Conservation (phyloP, 768 basidiomycete species). For the Suillus americanus region DNA sequence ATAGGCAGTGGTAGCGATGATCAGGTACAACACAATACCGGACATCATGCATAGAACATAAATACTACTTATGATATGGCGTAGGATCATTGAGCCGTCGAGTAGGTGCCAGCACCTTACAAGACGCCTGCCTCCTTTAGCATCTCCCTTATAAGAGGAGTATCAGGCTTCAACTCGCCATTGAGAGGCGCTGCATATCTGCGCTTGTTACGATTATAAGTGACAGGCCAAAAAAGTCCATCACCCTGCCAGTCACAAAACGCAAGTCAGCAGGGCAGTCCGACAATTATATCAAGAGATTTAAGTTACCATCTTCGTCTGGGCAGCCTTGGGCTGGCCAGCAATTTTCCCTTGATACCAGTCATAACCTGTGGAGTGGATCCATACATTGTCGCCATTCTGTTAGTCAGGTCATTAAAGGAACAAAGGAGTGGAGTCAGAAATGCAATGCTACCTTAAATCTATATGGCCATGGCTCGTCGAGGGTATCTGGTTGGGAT, state of each 20-base stretch:
- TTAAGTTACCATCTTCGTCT: slow-evolving; percentile 49
- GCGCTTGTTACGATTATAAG: slow-evolving; percentile 42
- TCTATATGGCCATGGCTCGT: slow-evolving; percentile 52
- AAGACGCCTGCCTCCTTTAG: slow-evolving; percentile 43
- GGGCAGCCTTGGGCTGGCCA: slow-evolving; percentile 43
- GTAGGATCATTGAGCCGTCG: not conserved
- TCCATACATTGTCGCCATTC: slow-evolving; percentile 53
- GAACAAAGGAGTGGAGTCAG: not conserved
- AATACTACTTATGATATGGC: not conserved
- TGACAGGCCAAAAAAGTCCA: slow-evolving; percentile 55
- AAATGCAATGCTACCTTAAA: slow-evolving; percentile 37
- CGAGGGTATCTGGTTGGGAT: slow-evolving; percentile 39
- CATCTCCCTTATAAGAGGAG: slow-evolving; percentile 41
- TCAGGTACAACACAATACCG: not conserved
- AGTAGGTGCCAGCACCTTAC: not conserved
- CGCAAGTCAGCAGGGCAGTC: not conserved
- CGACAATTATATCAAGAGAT: slow-evolving; percentile 8
- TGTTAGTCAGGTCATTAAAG: slow-evolving; percentile 18
- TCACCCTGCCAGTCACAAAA: slow-evolving; percentile 35
- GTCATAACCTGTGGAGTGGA: slow-evolving; percentile 47
- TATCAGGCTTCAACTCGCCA: slow-evolving; percentile 68
- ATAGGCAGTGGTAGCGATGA: not conserved
- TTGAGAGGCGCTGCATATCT: slow-evolving; percentile 65
- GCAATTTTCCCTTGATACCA: slow-evolving; percentile 53
- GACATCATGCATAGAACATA: not conserved